Evolutionary conservation across 2,329 filamentous ascomycete species (phyloP).

Genomic region (Xylariales sp.): DNA sequence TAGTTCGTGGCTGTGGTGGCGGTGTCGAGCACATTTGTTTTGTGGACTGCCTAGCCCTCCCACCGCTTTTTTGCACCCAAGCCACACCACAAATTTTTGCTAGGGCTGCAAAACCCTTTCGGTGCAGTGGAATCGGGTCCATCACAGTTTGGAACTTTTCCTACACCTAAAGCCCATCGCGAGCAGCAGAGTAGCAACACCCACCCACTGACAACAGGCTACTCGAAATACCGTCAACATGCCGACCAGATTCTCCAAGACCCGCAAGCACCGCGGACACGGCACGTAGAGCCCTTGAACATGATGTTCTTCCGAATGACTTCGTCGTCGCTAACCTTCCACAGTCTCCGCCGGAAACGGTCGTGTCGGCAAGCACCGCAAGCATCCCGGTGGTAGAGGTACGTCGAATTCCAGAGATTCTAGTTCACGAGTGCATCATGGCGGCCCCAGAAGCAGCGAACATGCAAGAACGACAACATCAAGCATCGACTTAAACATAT

Average conservation of each 20-base stretch:
- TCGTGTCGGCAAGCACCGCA: slow-evolving; percentile 98
- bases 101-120: slow-evolving; percentile 7
- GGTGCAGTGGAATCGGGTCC: neutral
- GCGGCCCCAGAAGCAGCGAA: too few species aligned
- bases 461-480: too few species aligned
- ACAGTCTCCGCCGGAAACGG: slow-evolving; percentile 95
- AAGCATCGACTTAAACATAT: too few species aligned
- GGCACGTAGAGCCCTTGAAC: too few species aligned
- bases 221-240: slow-evolving; percentile 46
- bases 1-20: neutral
- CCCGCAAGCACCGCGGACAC: slow-evolving; percentile 66
- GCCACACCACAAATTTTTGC: slow-evolving; percentile 6
- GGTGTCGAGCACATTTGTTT: too few species aligned
- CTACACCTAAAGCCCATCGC: slow-evolving; percentile 11
- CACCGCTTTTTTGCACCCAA: neutral
- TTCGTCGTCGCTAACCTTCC: too few species aligned
- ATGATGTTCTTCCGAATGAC: too few species aligned
- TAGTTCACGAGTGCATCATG: too few species aligned
- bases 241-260: slow-evolving; percentile 73
- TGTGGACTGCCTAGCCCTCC: neutral
- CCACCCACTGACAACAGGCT: slow-evolving; percentile 20
- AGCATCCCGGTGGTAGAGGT: slow-evolving; percentile 80
- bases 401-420: too few species aligned
- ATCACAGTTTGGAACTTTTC: slow-evolving; percentile 6
- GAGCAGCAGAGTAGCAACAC: slow-evolving; percentile 14